phyloP scores from a whole-genome alignment of 306 rosid species.

The Abrus precatorius region DNA sequence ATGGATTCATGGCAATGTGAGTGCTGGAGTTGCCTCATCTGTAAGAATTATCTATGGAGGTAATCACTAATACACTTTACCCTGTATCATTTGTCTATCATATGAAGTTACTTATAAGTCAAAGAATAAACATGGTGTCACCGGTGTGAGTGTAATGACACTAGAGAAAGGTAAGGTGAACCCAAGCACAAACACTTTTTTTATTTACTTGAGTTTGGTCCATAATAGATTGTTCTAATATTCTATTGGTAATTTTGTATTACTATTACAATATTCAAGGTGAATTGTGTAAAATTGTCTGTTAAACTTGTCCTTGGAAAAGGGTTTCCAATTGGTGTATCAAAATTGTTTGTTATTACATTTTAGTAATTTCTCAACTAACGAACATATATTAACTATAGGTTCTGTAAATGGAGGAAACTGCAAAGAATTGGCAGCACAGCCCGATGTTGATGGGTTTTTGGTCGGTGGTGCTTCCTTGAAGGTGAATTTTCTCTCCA shows the following conservation, averaged over 20 bases:
- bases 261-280: background rate
- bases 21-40: slow-evolving; percentile 74
- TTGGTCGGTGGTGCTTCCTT: slow-evolving; percentile 97
- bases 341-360: background rate
- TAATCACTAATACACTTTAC: slow-evolving; percentile 39
- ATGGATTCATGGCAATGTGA: slow-evolving; percentile 71
- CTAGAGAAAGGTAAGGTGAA: background rate
- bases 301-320: background rate
- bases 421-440: slow-evolving; percentile 81
- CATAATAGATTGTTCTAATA: background rate
- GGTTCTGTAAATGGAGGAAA: slow-evolving; percentile 96
- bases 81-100: background rate
- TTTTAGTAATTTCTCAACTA: background rate
- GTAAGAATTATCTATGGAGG: slow-evolving; percentile 94
- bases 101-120: background rate
- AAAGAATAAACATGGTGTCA: slow-evolving; percentile 18
- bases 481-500: slow-evolving; percentile 55
- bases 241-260: slow-evolving; percentile 9
- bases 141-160: slow-evolving; percentile 5
- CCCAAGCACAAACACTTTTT: background rate
- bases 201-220: background rate
- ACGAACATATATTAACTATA: slow-evolving; percentile 37
- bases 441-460: slow-evolving; percentile 92
- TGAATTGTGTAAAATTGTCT: background rate
- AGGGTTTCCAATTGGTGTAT: background rate